These are phyloP conservation scores for Arthrobotrys entomopaga DNA, from an alignment of 2,329 filamentous ascomycete species.

Conservation along the genomic window DNA sequence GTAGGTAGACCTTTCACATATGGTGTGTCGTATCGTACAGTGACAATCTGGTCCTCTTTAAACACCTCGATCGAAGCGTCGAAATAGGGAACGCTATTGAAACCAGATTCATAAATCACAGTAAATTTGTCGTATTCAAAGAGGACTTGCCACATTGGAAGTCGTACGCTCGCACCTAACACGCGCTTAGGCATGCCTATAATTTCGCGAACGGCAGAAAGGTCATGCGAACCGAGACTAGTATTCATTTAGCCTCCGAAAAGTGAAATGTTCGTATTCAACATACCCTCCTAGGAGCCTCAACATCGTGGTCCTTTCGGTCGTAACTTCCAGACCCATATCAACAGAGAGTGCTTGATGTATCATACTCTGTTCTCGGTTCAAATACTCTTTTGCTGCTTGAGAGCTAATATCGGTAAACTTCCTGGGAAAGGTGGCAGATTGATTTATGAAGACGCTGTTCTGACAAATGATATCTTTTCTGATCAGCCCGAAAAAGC, in stretches of 20 bases:
- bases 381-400: slow-evolving; percentile 56
- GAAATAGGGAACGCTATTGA: slow-evolving; percentile 67
- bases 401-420: slow-evolving; percentile 63
- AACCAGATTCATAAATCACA: slow-evolving; percentile 69
- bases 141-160: slow-evolving; percentile 64
- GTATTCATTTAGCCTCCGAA: not conserved
- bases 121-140: slow-evolving; percentile 66
- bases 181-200: slow-evolving; percentile 66
- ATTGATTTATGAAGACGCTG: slow-evolving; percentile 65
- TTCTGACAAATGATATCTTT: slow-evolving; percentile 69
- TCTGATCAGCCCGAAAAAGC: too few species aligned
- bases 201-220: slow-evolving; percentile 68
- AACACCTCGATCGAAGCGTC: slow-evolving; percentile 69
- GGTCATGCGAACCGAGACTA: slow-evolving; percentile 67
- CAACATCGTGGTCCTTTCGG: slow-evolving; percentile 59
- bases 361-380: slow-evolving; percentile 58
- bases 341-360: slow-evolving; percentile 60
- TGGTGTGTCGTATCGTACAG: slow-evolving; percentile 69
- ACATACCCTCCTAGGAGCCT: slow-evolving; percentile 58
- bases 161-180: slow-evolving; percentile 63
- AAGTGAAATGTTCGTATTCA: slow-evolving; percentile 45
- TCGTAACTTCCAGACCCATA: slow-evolving; percentile 60
- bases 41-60: slow-evolving; percentile 67
- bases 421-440: slow-evolving; percentile 65
- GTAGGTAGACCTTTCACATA: slow-evolving; percentile 69